Conservation (phyloP, 371 early-diverging fungal genomes). For the Mucor piriformis region DNA sequence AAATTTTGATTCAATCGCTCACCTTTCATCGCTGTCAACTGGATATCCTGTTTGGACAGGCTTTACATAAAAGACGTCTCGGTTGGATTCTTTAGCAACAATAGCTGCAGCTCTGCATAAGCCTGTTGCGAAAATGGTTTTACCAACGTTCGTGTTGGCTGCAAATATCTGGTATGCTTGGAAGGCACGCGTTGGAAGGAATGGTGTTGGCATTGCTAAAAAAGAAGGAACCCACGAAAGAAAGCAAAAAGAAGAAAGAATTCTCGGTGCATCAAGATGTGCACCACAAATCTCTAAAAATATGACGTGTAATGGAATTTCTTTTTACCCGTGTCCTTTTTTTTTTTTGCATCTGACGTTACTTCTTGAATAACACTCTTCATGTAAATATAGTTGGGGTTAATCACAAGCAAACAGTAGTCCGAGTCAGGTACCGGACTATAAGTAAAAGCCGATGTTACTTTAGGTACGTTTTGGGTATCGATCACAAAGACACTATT, state of each 20-base stretch:
- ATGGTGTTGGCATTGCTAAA: slow-evolving; percentile 42
- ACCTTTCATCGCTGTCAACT: slow-evolving; percentile 78
- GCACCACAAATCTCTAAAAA: too few relatives aligned
- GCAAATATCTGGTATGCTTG: slow-evolving; percentile 76
- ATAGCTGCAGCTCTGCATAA: slow-evolving; percentile 61
- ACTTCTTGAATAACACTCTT: too few relatives aligned
- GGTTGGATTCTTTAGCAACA: slow-evolving; percentile 43
- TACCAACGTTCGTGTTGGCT: slow-evolving; percentile 86
- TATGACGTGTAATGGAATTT: neutral
- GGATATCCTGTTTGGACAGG: slow-evolving; percentile 89
- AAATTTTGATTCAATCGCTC: slow-evolving; percentile 10
- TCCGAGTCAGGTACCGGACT: neutral
- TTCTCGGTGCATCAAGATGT: neutral
- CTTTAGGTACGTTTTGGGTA: too few relatives aligned
- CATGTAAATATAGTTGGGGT: too few relatives aligned
- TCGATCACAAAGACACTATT: too few relatives aligned
- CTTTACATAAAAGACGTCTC: slow-evolving; percentile 71
- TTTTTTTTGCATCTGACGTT: too few relatives aligned
- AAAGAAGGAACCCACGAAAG: slow-evolving; percentile 15
- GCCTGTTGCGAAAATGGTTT: slow-evolving; percentile 78
- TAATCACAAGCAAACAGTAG: slow-evolving; percentile 1
- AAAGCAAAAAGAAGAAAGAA: slow-evolving; percentile 10
- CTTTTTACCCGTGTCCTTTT: too few relatives aligned
- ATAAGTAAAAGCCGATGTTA: neutral
- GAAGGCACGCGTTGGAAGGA: slow-evolving; percentile 59